Base-by-base conservation (phyloP, 2,329 filamentous ascomycete species). In the Pyrenophora seminiperda region DNA sequence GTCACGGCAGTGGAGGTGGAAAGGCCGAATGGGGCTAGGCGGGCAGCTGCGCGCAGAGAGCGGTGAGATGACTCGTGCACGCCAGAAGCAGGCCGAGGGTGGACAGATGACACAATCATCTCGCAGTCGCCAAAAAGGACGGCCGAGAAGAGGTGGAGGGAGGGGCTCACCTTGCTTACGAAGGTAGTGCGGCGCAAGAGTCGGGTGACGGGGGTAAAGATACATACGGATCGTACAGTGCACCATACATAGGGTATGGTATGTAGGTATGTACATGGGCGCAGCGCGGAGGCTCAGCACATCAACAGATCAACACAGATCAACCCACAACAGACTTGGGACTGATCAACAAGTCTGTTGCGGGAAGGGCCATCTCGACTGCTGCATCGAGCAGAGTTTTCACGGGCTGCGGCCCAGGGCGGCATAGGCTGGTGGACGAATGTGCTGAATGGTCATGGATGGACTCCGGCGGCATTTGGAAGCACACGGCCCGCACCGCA, bases 41-140 rank as follows among this genome's bases (percentile, higher is more conserved):
- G 61, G 58, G 53, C 34, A 49, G 57, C 36, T 56, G 52, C 41
- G 58, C 41, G 41, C 50, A 58, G 43, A 47, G 50, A 61, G 68
- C 68, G 68, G 68, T 71, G 67, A 71, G 54, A 66, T 70, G 68
- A 72, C 68, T 72, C 68, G 68, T 58, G 67, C 52, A 48, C 60
- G 53, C 55, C 52, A 42, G 53, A 54, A 55, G 53, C 49, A 56
- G 57, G 40, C 53, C 54, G 51, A 61, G 63, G 61, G 56, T 67
- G 65, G 64, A 68, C 65, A 61, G 58, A 72, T 70, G 66, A 72
- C 67, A 70, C 41, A 45, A 61, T 54, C 58, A 67, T 65, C 32
- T 51, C 45, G 56, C 44, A 38, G 7, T 27, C 2, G 24, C 42
- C 42, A 27, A 51, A 40, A 29, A 33, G 45, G 33, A 37, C 48